A percentile compares a stretch with the other conserved stretches of the same genome.
These are phyloP conservation scores for Eugenia klotzschiana DNA, from an alignment of 441 rosid species.

Conservation along the genomic window DNA sequence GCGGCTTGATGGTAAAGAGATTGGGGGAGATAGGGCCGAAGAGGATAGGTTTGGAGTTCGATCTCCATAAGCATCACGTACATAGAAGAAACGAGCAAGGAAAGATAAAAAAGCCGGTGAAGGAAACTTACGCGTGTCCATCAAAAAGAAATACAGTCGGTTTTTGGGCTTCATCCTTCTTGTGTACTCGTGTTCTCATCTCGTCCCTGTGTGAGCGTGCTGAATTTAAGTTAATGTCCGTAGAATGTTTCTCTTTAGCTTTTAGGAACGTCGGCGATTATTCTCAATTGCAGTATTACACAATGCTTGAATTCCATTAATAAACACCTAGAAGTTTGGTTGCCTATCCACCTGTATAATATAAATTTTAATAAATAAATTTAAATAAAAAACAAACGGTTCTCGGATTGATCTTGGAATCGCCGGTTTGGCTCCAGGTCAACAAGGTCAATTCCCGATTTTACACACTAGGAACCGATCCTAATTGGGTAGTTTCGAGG, in stretches of 20 bases:
- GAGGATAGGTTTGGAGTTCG: too few relatives aligned
- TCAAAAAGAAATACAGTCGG: background rate
- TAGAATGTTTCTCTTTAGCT: background rate
- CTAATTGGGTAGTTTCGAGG: background rate
- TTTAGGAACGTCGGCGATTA: background rate
- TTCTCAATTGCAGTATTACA: background rate
- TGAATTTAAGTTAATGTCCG: background rate
- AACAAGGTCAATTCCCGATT: rapidly evolving
- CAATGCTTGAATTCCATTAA: background rate
- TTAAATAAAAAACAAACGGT: rapidly evolving
- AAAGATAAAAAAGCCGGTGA: too few relatives aligned
- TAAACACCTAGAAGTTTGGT: background rate
- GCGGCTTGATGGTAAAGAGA: too few relatives aligned
- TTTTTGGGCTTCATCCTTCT: background rate
- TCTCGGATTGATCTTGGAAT: background rate
- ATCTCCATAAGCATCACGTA: too few relatives aligned
- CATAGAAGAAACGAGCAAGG: too few relatives aligned
- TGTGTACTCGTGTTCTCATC: background rate
- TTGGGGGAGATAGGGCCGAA: too few relatives aligned
- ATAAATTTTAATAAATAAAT: background rate
- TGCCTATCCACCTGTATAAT: background rate
- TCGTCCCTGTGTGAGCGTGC: background rate
- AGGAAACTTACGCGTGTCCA: background rate
- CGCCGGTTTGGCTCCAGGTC: background rate
- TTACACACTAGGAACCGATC: rapidly evolving